Evolutionary conservation across 1,284 basidiomycete species (phyloP).

Genomic region (Malassezia brasiliensis): DNA sequence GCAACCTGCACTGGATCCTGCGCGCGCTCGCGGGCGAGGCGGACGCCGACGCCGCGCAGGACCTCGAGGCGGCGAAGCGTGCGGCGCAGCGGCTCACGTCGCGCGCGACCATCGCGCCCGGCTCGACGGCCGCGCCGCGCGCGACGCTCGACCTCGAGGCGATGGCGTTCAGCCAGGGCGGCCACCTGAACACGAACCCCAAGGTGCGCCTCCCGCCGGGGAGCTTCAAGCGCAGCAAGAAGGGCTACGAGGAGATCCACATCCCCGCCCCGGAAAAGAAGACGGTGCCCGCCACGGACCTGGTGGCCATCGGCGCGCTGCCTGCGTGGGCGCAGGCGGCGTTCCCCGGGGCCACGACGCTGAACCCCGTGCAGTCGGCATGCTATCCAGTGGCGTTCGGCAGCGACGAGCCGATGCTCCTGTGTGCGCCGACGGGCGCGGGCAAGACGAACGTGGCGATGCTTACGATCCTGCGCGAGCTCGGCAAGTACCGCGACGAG

Average conservation of each 20-base stretch:
- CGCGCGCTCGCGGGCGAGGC: slow-evolving; percentile 57
- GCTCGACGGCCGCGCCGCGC: slow-evolving; percentile 71
- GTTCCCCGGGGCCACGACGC: slow-evolving; percentile 56
- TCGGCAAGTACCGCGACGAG: slow-evolving; percentile 51
- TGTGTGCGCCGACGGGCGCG: slow-evolving; percentile 96
- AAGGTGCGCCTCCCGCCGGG: slow-evolving; percentile 95
- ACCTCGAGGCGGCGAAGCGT: slow-evolving; percentile 57
- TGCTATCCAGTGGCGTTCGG: slow-evolving; percentile 82
- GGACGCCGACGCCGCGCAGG: slow-evolving; percentile 53
- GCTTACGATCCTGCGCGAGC: slow-evolving; percentile 53
- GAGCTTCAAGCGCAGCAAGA: slow-evolving; percentile 90
- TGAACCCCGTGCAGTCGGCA: slow-evolving; percentile 68
- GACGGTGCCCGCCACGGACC: slow-evolving; percentile 54
- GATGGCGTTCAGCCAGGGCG: slow-evolving; percentile 91
- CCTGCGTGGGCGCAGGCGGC: slow-evolving; percentile 66
- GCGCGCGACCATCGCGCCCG: slow-evolving; percentile 78
- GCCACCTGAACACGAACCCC: slow-evolving; percentile 94
- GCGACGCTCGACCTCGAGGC: slow-evolving; percentile 78
- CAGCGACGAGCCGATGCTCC: slow-evolving; percentile 76
- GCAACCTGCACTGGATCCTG: slow-evolving; percentile 89
- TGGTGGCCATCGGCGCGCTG: slow-evolving; percentile 65
- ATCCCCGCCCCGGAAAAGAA: slow-evolving; percentile 85
- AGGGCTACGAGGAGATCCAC: slow-evolving; percentile 97
- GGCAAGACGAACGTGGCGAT: slow-evolving; percentile 99
- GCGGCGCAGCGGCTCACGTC: slow-evolving; percentile 57